Base-by-base conservation (phyloP, 495 filamentous ascomycete genomes). In the Tricharina praecox region DNA sequence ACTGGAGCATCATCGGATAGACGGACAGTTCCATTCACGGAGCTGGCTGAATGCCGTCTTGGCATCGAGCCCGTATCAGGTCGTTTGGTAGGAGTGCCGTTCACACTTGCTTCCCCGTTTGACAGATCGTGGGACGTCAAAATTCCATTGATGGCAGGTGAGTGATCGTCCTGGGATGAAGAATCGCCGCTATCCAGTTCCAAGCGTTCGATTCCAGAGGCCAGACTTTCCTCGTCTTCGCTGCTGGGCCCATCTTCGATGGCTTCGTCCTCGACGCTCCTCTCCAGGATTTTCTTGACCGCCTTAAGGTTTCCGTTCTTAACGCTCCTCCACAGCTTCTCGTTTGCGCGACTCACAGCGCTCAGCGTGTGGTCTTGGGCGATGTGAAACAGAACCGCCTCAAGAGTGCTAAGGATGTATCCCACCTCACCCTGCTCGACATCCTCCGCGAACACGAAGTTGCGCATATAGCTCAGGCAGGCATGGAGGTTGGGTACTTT, bases 341-440 rank as follows among this genome's bases (percentile, higher is more conserved):
- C 78, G 59, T 99, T 99, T 11, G 83, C 70, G 39, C 75, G 70
- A 62, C 92, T 99, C 9, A 87, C 82, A 56, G 76, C 78, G 47
- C 85, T 74, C 28, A 99, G 63, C 18, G 76, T 81, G 16, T 77
- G 79, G 53, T 93, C 86, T 21, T 76, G 77, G 18, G 79, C 73
- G 15, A 99, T 73, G 63, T 99, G 95, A 7, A 85, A 82, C 10
- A 99, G 66, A 3, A 99, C 92, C 0, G 85, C 92, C 64, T 99
- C 92, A 41, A 94, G 82, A 0, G 92, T 99, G 59, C 88, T 96
- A 25, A 99, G 66, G 4, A 93, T 85, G 65, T 99, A 99, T 20
- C 92, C 92, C 68, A 87, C 81, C 66, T 99, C 92, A 25, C 92
- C 92, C 58, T 77, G 88, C 47, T 99, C 92, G 10, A 96, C 86